These are phyloP conservation scores for Tricholomella constricta DNA, from an alignment of 768 basidiomycete species.

Conservation along the genomic window DNA sequence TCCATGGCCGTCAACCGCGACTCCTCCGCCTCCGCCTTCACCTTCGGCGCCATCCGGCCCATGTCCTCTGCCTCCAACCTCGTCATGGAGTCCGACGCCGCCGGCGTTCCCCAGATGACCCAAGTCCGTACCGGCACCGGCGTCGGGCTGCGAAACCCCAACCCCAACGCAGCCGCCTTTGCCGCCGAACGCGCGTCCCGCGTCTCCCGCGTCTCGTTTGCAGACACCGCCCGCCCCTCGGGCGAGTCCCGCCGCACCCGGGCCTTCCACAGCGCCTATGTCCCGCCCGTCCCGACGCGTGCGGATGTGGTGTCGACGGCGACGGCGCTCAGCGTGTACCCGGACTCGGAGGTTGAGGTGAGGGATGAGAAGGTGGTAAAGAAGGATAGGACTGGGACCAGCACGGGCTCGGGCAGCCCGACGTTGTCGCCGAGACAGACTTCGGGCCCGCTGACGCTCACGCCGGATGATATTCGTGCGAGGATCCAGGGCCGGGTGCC, in stretches of 20 bases:
- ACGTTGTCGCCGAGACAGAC: conserved; percentile 41
- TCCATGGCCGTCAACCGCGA: conserved; percentile 51
- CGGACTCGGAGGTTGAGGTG: conserved; percentile 15
- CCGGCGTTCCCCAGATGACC: conserved; percentile 30
- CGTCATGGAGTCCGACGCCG: no score
- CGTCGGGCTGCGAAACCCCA: conserved; percentile 52
- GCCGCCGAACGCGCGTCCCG: conserved; percentile 43
- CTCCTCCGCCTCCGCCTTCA: conserved; percentile 48
- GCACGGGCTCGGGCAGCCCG: not conserved
- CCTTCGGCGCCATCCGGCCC: conserved; percentile 60
- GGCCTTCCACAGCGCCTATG: conserved; percentile 42
- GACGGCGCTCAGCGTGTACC: conserved; percentile 16
- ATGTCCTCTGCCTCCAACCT: conserved; percentile 42
- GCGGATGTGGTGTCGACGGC: conserved; percentile 5
- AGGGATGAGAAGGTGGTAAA: conserved; percentile 2
- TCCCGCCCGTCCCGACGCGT: conserved; percentile 38
- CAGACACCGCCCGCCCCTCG: conserved; percentile 48
- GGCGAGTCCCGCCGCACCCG: conserved; percentile 38
- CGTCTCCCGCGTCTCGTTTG: conserved; percentile 70
- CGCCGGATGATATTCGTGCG: conserved; percentile 63
- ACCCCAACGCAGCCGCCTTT: conserved; percentile 22
- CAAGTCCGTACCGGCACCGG: conserved; percentile 51
- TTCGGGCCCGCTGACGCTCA: conserved; percentile 44
- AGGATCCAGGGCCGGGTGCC: conserved; percentile 39
- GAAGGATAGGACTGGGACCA: conserved; percentile 12